These are phyloP conservation scores for Mycena alexandri DNA, from an alignment of 768 basidiomycete species.

Conservation along the genomic window DNA sequence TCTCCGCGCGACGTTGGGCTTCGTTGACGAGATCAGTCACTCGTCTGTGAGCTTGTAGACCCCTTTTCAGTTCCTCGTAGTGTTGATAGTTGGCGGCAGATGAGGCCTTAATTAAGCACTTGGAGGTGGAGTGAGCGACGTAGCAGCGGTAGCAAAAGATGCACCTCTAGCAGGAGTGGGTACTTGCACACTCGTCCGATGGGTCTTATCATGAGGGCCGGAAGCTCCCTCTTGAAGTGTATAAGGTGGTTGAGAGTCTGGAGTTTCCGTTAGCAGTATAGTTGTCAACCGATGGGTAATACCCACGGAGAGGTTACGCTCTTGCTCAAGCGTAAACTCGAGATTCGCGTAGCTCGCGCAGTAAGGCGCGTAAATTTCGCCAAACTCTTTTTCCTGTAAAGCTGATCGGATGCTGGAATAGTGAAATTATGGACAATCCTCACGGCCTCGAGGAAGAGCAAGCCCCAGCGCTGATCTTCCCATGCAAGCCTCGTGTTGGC, in stretches of 20 bases:
- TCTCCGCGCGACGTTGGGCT: slow-evolving; percentile 80
- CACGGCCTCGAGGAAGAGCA: slow-evolving; percentile 84
- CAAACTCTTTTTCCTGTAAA: slow-evolving; percentile 56
- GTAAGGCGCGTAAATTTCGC: slow-evolving; percentile 84
- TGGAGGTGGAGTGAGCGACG: not conserved
- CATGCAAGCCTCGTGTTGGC: slow-evolving; percentile 84
- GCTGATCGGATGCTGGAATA: slow-evolving; percentile 44
- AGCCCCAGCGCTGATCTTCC: slow-evolving; percentile 89
- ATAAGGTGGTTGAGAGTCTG: slow-evolving; percentile 86
- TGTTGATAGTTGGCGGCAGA: slow-evolving; percentile 70
- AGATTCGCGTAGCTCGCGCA: slow-evolving; percentile 87
- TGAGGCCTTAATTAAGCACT: slow-evolving; percentile 35
- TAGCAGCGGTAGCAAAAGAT: slow-evolving; percentile 41
- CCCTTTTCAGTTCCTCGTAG: slow-evolving; percentile 84
- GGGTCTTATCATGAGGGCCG: slow-evolving; percentile 97
- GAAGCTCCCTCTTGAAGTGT: slow-evolving; percentile 85
- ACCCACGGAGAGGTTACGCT: slow-evolving; percentile 83
- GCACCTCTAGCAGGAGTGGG: slow-evolving; percentile 89
- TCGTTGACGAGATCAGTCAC: slow-evolving; percentile 94
- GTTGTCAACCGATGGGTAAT: slow-evolving; percentile 31
- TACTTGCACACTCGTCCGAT: slow-evolving; percentile 99
- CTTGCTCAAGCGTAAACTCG: slow-evolving; percentile 80
- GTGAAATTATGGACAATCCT: slow-evolving; percentile 50
- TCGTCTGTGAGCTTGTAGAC: slow-evolving; percentile 86
- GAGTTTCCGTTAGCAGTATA: too few relatives aligned